Conservation (phyloP, 1,284 basidiomycete genomes). For the Rhodotorula sp. region DNA sequence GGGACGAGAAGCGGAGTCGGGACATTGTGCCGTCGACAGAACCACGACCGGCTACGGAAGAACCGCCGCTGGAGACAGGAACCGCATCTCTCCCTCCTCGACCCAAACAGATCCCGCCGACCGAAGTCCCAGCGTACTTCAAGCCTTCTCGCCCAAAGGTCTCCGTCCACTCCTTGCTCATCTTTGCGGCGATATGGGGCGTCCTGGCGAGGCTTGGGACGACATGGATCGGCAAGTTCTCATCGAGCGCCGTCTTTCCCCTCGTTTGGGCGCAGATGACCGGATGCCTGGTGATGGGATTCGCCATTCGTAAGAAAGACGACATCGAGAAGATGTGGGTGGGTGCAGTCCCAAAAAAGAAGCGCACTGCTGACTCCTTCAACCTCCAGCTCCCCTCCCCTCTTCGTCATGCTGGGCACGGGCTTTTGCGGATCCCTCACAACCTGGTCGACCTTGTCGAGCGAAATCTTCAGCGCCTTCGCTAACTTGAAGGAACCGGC, state of each 20-base stretch:
- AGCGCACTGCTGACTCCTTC: not conserved
- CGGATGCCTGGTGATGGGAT: slow-evolving; percentile 91
- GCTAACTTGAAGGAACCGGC: slow-evolving; percentile 62
- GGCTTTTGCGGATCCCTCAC: slow-evolving; percentile 95
- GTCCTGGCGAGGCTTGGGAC: slow-evolving; percentile 50
- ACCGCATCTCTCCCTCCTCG: not conserved
- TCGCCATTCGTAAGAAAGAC: slow-evolving; percentile 45
- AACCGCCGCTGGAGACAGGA: slow-evolving; percentile 18
- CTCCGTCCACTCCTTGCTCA: slow-evolving; percentile 45
- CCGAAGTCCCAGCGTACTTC: not conserved
- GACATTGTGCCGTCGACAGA: not conserved
- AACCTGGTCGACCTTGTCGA: slow-evolving; percentile 94
- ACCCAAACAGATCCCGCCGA: not conserved
- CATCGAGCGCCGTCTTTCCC: slow-evolving; percentile 73
- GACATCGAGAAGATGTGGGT: slow-evolving; percentile 10
- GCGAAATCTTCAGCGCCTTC: slow-evolving; percentile 83
- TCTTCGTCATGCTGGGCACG: slow-evolving; percentile 85
- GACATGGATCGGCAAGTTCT: slow-evolving; percentile 57
- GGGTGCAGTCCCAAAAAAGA: not conserved
- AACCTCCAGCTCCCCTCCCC: slow-evolving; percentile 67
- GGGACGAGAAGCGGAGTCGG: not conserved
- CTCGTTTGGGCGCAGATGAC: slow-evolving; percentile 82
- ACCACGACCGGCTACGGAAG: not conserved
- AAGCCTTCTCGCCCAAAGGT: not conserved
- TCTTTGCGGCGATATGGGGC: slow-evolving; percentile 50